Conservation (phyloP, 208 protist genomes). For the Novymonas esmeraldas region DNA sequence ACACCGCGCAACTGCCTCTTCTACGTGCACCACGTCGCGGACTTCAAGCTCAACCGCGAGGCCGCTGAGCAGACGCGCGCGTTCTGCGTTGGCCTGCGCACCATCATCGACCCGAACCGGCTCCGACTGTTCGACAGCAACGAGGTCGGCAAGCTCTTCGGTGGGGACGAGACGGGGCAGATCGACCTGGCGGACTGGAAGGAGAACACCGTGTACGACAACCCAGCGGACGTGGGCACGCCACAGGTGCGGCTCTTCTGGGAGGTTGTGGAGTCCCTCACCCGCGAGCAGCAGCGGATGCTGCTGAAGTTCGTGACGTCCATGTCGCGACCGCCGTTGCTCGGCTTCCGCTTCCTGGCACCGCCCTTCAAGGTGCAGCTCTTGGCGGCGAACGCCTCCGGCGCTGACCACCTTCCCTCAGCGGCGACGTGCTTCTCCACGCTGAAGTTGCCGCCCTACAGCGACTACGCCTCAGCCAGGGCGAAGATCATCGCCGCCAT, state of each 20-base stretch:
- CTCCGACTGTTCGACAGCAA: slow-evolving; percentile 88
- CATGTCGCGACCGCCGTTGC: slow-evolving; percentile 85
- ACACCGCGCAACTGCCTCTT: slow-evolving; percentile 86
- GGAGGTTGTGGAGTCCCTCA: slow-evolving; percentile 85
- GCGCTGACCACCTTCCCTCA: slow-evolving; percentile 79
- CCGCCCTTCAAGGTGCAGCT: slow-evolving; percentile 90
- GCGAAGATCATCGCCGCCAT: slow-evolving; percentile 92
- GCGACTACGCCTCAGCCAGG: slow-evolving; percentile 49
- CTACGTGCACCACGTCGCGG: slow-evolving; percentile 93
- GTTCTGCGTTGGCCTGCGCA: slow-evolving; percentile 80
- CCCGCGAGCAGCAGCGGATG: slow-evolving; percentile 64
- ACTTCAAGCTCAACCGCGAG: slow-evolving; percentile 94
- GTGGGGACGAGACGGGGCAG: slow-evolving; percentile 60
- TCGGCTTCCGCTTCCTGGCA: slow-evolving; percentile 92
- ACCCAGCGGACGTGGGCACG: slow-evolving; percentile 53
- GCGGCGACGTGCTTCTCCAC: slow-evolving; percentile 94
- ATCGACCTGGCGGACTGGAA: slow-evolving; percentile 93
- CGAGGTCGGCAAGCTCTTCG: slow-evolving; percentile 87
- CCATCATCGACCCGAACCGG: slow-evolving; percentile 64
- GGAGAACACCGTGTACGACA: slow-evolving; percentile 83
- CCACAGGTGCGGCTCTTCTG: slow-evolving; percentile 85
- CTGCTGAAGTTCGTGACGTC: slow-evolving; percentile 92
- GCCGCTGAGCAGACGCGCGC: slow-evolving; percentile 79
- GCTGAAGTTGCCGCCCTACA: slow-evolving; percentile 93
- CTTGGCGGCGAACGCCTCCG: slow-evolving; percentile 32